Evolutionary conservation across 139 green algal genomes (phyloP).

Genomic region (Pycnococcus provasolii): DNA sequence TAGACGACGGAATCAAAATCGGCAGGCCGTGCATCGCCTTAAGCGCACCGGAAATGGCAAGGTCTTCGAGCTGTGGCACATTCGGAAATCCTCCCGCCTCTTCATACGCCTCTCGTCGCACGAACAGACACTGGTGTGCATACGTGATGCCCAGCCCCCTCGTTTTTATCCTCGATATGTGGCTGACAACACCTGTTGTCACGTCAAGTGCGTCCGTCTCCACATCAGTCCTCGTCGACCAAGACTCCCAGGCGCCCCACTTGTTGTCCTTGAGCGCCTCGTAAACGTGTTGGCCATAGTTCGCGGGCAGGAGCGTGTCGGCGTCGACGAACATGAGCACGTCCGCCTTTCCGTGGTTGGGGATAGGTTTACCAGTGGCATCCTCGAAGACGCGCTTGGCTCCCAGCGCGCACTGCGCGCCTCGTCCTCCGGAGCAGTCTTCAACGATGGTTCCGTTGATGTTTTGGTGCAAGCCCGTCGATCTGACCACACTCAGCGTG

Average conservation of each 20-base stretch:
- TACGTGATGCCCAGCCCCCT: too few relatives aligned
- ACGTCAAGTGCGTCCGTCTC: neutral
- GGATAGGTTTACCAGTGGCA: neutral
- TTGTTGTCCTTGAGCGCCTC: neutral
- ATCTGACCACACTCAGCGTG: too few relatives aligned
- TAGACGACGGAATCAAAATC: too few relatives aligned
- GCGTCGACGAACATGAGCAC: neutral
- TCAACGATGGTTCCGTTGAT: neutral
- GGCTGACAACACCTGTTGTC: conserved; percentile 5
- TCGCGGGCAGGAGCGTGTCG: neutral
- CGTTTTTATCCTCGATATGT: too few relatives aligned
- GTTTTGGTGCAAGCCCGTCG: too few relatives aligned
- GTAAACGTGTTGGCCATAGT: neutral
- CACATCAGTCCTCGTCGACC: neutral
- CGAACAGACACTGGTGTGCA: too few relatives aligned
- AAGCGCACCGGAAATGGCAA: too few relatives aligned
- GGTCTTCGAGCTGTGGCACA: too few relatives aligned
- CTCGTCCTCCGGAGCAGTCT: neutral
- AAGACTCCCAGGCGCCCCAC: neutral
- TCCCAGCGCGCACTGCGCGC: neutral
- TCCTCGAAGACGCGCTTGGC: neutral
- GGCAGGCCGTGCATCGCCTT: too few relatives aligned
- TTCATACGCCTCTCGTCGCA: too few relatives aligned
- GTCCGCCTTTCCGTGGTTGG: neutral
- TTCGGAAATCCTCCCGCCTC: too few relatives aligned